Conservation (phyloP, 129 eudicot genomes). For the Pittosporum tobira region DNA sequence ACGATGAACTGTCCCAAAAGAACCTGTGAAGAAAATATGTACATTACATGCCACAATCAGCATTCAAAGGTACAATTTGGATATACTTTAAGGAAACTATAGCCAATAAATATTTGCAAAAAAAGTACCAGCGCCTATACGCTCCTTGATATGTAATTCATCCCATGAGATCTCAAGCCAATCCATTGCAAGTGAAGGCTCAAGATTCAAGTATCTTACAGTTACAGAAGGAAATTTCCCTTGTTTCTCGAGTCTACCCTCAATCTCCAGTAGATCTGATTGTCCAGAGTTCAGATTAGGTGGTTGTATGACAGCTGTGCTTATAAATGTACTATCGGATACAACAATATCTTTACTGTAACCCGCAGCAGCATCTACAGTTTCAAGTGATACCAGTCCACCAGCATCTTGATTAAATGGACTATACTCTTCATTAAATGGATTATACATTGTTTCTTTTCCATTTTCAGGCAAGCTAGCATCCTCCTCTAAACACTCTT, state of each 20-base stretch:
- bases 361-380: slow-evolving; percentile 15
- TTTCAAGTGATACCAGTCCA: slow-evolving; percentile 5
- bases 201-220: slow-evolving; percentile 66
- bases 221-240: slow-evolving; percentile 31
- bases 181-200: slow-evolving; percentile 93
- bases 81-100: background rate
- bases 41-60: background rate
- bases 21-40: slow-evolving; percentile 37
- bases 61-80: background rate
- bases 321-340: slow-evolving; percentile 17
- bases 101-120: background rate
- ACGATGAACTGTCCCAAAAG: slow-evolving; percentile 97
- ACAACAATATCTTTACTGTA: slow-evolving; percentile 26
- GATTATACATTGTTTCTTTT: slow-evolving; percentile 1
- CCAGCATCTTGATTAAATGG: slow-evolving; percentile 11
- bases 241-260: slow-evolving; percentile 27
- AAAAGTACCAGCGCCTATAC: slow-evolving; percentile 86
- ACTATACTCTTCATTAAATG: slow-evolving; percentile 9
- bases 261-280: slow-evolving; percentile 30
- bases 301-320: slow-evolving; percentile 15
- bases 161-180: slow-evolving; percentile 99
- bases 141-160: slow-evolving; percentile 82
- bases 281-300: slow-evolving; percentile 19
- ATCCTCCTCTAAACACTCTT: slow-evolving; percentile 7
- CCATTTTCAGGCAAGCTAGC: slow-evolving; percentile 4